phyloP scores from a whole-genome alignment of 371 early-diverging fungal species.

The Mortierella sp. region DNA sequence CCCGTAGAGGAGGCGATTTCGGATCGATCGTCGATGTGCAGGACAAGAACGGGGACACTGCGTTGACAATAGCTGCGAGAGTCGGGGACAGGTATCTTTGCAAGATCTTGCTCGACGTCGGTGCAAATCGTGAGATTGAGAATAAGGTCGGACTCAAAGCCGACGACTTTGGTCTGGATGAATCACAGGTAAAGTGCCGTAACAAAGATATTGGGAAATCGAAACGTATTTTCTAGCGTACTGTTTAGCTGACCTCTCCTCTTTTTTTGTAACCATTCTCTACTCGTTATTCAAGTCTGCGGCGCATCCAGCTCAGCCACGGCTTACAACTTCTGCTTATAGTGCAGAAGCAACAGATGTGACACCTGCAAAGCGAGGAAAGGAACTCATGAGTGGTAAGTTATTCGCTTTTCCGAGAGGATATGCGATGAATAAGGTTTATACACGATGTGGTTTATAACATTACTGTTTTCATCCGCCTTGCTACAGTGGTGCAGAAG shows the following conservation, averaged over 20 bases:
- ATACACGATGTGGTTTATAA: neutral
- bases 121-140: constrained; percentile 76
- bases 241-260: neutral
- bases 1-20: constrained; percentile 61
- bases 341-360: neutral
- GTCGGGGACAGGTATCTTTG: constrained; percentile 74
- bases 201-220: neutral
- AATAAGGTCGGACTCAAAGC: constrained; percentile 81
- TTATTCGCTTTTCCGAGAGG: no score
- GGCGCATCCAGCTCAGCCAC: constrained; percentile 1
- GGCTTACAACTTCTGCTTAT: neutral
- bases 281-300: constrained; percentile 3
- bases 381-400: constrained; percentile 69
- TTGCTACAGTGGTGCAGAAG: constrained; percentile 69
- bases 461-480: no score
- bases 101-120: constrained; percentile 78
- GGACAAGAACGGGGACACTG: constrained; percentile 91
- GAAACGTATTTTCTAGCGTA: no score
- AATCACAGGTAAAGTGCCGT: constrained; percentile 35
- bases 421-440: no score
- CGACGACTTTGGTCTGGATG: constrained; percentile 65
- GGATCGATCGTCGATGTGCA: constrained; percentile 71
- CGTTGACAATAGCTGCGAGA: constrained; percentile 88
- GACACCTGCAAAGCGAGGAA: constrained; percentile 54
- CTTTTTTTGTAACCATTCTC: no score